A percentile compares a stretch with the other conserved stretches of the same genome.
Evolutionary conservation across 495 filamentous ascomycete species (phyloP).

Genomic region (Penicillium egyptiacum): DNA sequence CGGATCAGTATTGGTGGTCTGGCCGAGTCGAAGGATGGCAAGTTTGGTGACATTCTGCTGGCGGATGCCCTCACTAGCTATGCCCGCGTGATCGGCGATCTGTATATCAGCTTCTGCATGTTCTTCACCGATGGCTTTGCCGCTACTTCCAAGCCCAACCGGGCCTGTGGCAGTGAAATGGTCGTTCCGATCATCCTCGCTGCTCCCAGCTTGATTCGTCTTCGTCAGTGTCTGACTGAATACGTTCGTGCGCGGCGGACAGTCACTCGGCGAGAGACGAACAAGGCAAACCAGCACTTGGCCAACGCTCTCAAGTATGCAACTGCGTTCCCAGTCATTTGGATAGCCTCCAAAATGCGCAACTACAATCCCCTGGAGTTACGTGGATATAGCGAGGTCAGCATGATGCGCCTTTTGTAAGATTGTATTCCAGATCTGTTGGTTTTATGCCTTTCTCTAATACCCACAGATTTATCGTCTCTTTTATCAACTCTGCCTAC

Average conservation of each 20-base stretch:
- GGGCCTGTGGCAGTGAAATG: slow-evolving; percentile 72
- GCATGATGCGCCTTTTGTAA: slow-evolving; percentile 58
- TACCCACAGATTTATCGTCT: slow-evolving; percentile 53
- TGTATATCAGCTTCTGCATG: slow-evolving; percentile 90
- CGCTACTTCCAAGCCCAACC: slow-evolving; percentile 77
- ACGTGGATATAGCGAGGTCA: slow-evolving; percentile 56
- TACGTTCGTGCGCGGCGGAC: slow-evolving; percentile 67
- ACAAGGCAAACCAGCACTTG: slow-evolving; percentile 79
- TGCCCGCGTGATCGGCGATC: slow-evolving; percentile 83
- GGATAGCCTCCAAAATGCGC: slow-evolving; percentile 71
- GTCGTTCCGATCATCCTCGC: slow-evolving; percentile 79
- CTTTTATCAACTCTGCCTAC: slow-evolving; percentile 80
- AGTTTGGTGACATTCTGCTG: slow-evolving; percentile 92
- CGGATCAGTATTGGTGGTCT: slow-evolving; percentile 76
- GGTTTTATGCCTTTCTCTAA: neutral
- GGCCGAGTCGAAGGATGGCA: slow-evolving; percentile 77
- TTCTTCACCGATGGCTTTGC: slow-evolving; percentile 67
- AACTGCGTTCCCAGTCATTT: slow-evolving; percentile 86
- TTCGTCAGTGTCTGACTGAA: slow-evolving; percentile 91
- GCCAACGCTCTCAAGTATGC: slow-evolving; percentile 93
- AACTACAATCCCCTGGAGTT: slow-evolving; percentile 57
- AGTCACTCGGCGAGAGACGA: slow-evolving; percentile 42
- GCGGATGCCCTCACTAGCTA: slow-evolving; percentile 95
- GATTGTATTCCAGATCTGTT: neutral
- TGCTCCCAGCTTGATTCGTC: slow-evolving; percentile 77